A percentile compares a stretch with the other conserved stretches of the same genome.
phyloP scores from a whole-genome alignment of 2,329 filamentous ascomycete species.

The Coniochaeta pulveracea region DNA sequence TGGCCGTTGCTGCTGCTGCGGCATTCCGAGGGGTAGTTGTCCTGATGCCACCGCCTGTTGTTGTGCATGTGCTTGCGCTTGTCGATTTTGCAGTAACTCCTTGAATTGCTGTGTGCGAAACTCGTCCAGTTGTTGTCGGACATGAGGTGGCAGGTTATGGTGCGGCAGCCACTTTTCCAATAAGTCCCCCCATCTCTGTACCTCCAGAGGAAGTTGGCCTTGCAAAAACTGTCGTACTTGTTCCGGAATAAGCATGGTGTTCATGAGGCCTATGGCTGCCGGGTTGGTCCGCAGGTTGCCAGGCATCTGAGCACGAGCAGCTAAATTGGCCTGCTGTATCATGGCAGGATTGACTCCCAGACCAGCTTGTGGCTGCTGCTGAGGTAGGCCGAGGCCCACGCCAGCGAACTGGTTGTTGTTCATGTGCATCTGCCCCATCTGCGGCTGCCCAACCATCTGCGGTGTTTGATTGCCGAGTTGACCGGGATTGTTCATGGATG shows the following conservation, averaged over 20 bases:
- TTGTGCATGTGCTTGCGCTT: conserved; percentile 15
- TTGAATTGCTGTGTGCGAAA: conserved; percentile 29
- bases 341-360: too few relatives aligned
- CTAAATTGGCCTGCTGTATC: too few relatives aligned
- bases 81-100: conserved; percentile 12
- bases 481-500: conserved; percentile 13
- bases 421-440: conserved; percentile 9
- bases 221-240: conserved; percentile 20
- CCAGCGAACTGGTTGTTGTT: conserved; percentile 3
- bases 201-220: conserved; percentile 23
- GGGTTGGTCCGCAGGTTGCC: conserved; percentile 15
- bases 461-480: conserved; percentile 15
- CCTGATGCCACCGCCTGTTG: conserved; percentile 3
- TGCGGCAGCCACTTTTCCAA: conserved; percentile 29
- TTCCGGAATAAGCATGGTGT: conserved; percentile 33
- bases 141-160: conserved; percentile 21
- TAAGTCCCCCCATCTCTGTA: conserved; percentile 39
- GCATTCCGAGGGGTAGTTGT: conserved; percentile 4
- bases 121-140: conserved; percentile 19
- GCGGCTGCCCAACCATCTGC: conserved; percentile 15
- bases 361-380: too few relatives aligned
- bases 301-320: not conserved
- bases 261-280: conserved; percentile 27
- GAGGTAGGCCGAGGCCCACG: too few relatives aligned
- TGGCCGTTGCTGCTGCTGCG: conserved; percentile 11